Conservation (phyloP, 1,284 basidiomycete species). For the Boletus mariae region DNA sequence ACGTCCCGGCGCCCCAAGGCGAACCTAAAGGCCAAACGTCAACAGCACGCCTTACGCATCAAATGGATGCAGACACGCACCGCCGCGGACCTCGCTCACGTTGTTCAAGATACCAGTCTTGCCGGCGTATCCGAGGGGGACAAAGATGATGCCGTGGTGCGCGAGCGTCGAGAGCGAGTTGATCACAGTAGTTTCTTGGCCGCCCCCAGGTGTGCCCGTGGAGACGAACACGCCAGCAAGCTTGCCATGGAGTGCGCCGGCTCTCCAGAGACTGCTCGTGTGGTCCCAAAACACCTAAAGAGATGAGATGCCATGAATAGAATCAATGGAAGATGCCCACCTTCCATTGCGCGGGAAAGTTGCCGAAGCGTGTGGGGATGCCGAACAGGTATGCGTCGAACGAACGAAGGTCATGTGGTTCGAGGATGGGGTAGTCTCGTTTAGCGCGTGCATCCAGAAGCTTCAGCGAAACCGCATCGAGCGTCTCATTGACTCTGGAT, state of each 20-base stretch:
- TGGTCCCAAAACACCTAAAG: slow-evolving; percentile 46
- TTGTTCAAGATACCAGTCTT: slow-evolving; percentile 36
- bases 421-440: slow-evolving; percentile 46
- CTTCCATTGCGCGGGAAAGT: slow-evolving; percentile 37
- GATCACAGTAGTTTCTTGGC: slow-evolving; percentile 48
- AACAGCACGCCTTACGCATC: neutral
- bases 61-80: slow-evolving; percentile 16
- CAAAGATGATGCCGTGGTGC: slow-evolving; percentile 53
- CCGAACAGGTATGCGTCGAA: slow-evolving; percentile 40
- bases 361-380: slow-evolving; percentile 47
- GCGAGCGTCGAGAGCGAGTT: slow-evolving; percentile 51
- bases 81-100: slow-evolving; percentile 44
- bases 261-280: slow-evolving; percentile 50
- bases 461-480: slow-evolving; percentile 33
- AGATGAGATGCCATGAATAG: neutral
- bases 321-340: neutral
- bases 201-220: slow-evolving; percentile 41
- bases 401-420: slow-evolving; percentile 40
- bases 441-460: slow-evolving; percentile 53
- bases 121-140: slow-evolving; percentile 50
- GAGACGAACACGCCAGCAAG: slow-evolving; percentile 47
- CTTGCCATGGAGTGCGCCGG: slow-evolving; percentile 52
- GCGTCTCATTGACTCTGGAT: slow-evolving; percentile 32
- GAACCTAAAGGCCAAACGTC: slow-evolving; percentile 22
- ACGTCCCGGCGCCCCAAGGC: slow-evolving; percentile 47